Evolutionary conservation across 495 filamentous ascomycete genomes (phyloP), one percentile per base, ranked within the genome.

Genomic region (Halenospora varia): DNA sequence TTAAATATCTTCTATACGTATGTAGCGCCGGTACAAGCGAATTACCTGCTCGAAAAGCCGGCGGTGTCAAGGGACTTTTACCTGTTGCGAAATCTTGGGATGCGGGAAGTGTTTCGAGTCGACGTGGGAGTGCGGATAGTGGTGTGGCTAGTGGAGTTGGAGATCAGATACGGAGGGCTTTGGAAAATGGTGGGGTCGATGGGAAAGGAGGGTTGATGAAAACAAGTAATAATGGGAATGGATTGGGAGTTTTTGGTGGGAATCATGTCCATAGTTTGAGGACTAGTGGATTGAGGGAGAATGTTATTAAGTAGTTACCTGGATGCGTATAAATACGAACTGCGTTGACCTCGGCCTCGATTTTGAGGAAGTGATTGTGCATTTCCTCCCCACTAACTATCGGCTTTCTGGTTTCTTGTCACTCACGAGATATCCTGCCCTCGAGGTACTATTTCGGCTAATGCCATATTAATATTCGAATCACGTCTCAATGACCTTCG

Each of bases 1-100:
- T 97, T 18, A 96, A 96, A 71, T 96, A 95, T 59, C 71, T 97
- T n/a, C 74, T 96, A 2, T 95, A 90, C 59, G 85, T 96, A 2
- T 84, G 90, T 45, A 89, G 88, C 19, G 88, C 89, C 0, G 88
- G 88, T 0, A 84, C 78, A 42, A 82, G 88, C 15, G 89, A 94
- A 61, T 70, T 95, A 13, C 90, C 90, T 0, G 84, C 82, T 20
- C 72, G 92, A 15, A 95, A 93, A 66, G 80, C 81, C 26, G 90
- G 90, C 8, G 89, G 89, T 1, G 80, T 94, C 2, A 77, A 83
- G 49, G 89, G 85, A 0, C 70, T 93, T 26, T 74, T 83, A 68
- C 69, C 72, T 6, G 75, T 75, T 0, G 57, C 73, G 48, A 55
- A 57, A 40, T n/a, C 41, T 10, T 44, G 57, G 48, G 57, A 66